Percentiles rank a stretch among this genome's conserved stretches.
Evolutionary conservation across 441 rosid species (phyloP).

Genomic region (Isatis lusitanica): DNA sequence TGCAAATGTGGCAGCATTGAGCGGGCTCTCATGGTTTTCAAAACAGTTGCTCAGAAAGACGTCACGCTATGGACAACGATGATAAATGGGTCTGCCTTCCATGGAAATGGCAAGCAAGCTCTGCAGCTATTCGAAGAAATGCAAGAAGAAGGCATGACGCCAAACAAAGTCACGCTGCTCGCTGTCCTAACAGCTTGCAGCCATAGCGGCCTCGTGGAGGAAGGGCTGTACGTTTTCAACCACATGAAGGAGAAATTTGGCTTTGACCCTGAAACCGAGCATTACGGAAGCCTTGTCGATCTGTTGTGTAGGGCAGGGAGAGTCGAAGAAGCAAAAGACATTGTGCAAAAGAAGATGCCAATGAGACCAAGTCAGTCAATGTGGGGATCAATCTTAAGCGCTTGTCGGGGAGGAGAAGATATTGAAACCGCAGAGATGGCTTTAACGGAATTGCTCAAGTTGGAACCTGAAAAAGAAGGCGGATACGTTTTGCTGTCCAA

Average conservation of each 20-base stretch:
- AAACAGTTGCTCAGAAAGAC: constrained; percentile 40
- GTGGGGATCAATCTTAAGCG: constrained; percentile 59
- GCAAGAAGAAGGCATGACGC: constrained; percentile 42
- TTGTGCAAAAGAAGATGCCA: constrained; percentile 47
- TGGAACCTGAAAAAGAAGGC: constrained; percentile 59
- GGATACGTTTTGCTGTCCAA: constrained; percentile 57
- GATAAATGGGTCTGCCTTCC: constrained; percentile 58
- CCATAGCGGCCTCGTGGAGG: constrained; percentile 52
- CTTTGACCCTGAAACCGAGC: constrained; percentile 50
- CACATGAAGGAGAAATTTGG: constrained; percentile 44
- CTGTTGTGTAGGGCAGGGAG: constrained; percentile 56
- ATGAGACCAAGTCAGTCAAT: constrained; percentile 46
- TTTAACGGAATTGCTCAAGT: constrained; percentile 40
- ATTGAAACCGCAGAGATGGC: constrained; percentile 57
- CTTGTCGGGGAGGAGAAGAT: constrained; percentile 43
- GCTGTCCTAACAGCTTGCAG: constrained; percentile 60
- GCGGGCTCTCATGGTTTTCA: constrained; percentile 44
- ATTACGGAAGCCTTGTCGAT: constrained; percentile 67
- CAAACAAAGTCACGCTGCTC: constrained; percentile 52
- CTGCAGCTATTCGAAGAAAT: constrained; percentile 47
- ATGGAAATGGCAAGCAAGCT: constrained; percentile 54
- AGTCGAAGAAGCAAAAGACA: constrained; percentile 45
- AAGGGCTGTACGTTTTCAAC: constrained; percentile 45
- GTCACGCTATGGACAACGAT: constrained; percentile 56
- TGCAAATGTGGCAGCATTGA: constrained; percentile 58